Evolutionary conservation across 106 monocot genomes (phyloP).

Genomic region (Dioscorea zingiberensis): DNA sequence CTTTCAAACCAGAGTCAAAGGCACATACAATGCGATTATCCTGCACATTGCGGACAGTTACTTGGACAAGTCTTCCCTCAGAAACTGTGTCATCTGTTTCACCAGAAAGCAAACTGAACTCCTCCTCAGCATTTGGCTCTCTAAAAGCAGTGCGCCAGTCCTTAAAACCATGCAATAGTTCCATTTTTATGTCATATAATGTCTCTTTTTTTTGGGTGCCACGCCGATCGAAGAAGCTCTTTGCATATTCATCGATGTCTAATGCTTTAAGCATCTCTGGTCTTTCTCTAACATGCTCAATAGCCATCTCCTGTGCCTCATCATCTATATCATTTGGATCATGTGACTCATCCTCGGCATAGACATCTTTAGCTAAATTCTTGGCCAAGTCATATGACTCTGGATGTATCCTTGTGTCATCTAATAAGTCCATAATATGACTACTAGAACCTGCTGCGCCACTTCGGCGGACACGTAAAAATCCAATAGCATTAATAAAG

Average conservation of each 20-base stretch:
- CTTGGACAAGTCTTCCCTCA: constrained; percentile 84
- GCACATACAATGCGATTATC: constrained; percentile 63
- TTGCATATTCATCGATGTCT: constrained; percentile 63
- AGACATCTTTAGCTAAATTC: constrained; percentile 72
- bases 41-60: constrained; percentile 57
- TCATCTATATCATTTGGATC: constrained; percentile 76
- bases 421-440: constrained; percentile 77
- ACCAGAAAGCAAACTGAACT: constrained; percentile 81
- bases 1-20: constrained; percentile 89
- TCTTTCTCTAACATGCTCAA: constrained; percentile 77
- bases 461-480: constrained; percentile 77
- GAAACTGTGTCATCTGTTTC: constrained; percentile 93
- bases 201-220: constrained; percentile 59
- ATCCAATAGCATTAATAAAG: constrained; percentile 78
- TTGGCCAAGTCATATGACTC: constrained; percentile 93
- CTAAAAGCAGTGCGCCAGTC: constrained; percentile 62
- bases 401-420: constrained; percentile 98
- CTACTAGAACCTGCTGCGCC: constrained; percentile 63
- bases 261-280: constrained; percentile 49
- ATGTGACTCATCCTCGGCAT: constrained; percentile 30
- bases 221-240: constrained; percentile 17
- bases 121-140: constrained; percentile 77
- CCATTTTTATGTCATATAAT: constrained; percentile 73
- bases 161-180: constrained; percentile 75
- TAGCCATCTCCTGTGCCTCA: constrained; percentile 78